Base-by-base conservation (phyloP, 139 green algal genomes). In the Prasinococcaceae sp. region DNA sequence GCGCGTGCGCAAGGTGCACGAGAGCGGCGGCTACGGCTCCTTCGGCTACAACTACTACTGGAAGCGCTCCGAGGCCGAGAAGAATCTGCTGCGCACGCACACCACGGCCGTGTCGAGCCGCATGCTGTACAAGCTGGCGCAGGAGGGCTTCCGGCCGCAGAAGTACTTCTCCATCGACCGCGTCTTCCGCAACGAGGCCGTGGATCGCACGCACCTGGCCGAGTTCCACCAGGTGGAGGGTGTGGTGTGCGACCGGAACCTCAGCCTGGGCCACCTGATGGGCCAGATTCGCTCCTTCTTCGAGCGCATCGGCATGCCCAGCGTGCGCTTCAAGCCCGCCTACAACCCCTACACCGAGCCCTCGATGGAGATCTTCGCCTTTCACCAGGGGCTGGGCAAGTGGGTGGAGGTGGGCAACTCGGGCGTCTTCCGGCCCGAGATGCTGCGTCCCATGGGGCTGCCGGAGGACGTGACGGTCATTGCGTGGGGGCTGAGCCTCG, bases 271-370 rank as follows among this genome's bases (percentile, higher is more conserved):
- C 4, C 58, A 98, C 67, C 76, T 98, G 12, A 95, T 98, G 38
- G 88, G 84, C 46, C 69, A 52, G 37, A 48, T 93, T 29, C 38
- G 79, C 12, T 53, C 85, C 70, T 98, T 98, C 75, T 98, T 96
- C 72, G 65, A 47, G 22, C 74, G 86, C 6, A 70, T 98, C 39
- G 90, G 90, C n/a, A 82, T 99, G 46, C 79, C 70, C 25, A 81
- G 93, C 70, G 70, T 99, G 60, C 76, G 85, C 46, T 99, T 99
- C 84, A 99, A 99, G 82, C 92, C 92, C 29, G 92, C 92, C 9
- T 99, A 82, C 80, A 99, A 99, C 78, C 92, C 92, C 22, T 99
- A 99, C 77, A 99, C 92, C 4, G 92, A 99, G 66, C 92, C 92
- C 4, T 82, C 55, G 70, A 97, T 97, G 90, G 92, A 99, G 73